Evolutionary conservation across 352 stramenopile genomes (phyloP).

Genomic region (Blastocystis sp.): DNA sequence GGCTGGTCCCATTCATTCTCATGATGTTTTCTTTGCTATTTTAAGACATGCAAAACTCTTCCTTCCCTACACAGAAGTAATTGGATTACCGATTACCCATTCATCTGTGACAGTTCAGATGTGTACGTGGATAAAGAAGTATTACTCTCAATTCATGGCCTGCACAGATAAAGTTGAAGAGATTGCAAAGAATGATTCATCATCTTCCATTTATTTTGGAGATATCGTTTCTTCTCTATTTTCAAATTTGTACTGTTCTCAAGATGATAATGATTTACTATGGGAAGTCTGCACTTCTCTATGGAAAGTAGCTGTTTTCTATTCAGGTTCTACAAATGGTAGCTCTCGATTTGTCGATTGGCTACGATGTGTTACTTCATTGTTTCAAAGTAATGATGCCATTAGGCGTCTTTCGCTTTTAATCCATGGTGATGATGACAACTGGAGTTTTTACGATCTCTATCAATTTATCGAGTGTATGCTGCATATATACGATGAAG

Average conservation of each 20-base stretch:
- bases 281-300: neutral
- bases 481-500: neutral
- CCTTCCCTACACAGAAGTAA: neutral
- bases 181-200: neutral
- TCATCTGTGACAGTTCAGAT: neutral
- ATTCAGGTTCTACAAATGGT: neutral
- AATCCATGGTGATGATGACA: neutral
- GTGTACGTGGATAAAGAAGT: neutral
- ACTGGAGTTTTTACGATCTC: neutral
- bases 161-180: neutral
- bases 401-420: neutral
- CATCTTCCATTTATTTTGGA: neutral
- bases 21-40: neutral
- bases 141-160: neutral
- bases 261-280: neutral
- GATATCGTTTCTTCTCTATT: neutral
- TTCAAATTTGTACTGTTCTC: neutral
- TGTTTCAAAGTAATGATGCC: neutral
- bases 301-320: neutral
- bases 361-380: too few species aligned
- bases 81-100: neutral
- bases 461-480: neutral
- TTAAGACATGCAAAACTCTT: neutral
- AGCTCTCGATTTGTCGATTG: neutral
- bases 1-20: neutral